These are phyloP conservation scores for Leptosphaerulina australis DNA, from an alignment of 2,329 filamentous ascomycete species.

Conservation along the genomic window DNA sequence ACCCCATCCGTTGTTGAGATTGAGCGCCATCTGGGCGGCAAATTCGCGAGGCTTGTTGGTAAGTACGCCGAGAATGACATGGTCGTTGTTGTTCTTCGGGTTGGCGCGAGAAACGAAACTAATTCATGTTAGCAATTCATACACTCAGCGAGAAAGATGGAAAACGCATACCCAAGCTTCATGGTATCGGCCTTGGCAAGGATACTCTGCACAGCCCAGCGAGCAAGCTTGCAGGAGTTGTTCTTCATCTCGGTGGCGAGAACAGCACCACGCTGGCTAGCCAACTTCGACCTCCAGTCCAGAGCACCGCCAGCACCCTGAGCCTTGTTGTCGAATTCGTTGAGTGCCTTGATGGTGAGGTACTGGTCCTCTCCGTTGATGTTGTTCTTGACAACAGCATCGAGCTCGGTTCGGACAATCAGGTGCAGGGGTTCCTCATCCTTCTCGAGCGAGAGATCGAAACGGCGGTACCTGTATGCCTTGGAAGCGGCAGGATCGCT, in stretches of 20 bases:
- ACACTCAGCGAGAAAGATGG: background rate
- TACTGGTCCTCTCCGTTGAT: conserved; percentile 90
- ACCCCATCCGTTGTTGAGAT: conserved; percentile 96
- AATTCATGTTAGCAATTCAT: conserved; percentile 16
- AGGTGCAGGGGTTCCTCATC: conserved; percentile 94
- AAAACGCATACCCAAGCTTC: conserved; percentile 82
- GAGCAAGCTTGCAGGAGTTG: conserved; percentile 97
- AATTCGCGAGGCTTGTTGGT: conserved; percentile 99
- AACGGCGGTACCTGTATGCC: conserved; percentile 97
- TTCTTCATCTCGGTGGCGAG: conserved; percentile 99
- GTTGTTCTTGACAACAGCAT: conserved; percentile 94
- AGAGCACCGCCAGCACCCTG: conserved; percentile 92
- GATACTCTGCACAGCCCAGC: conserved; percentile 97
- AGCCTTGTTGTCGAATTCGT: conserved; percentile 98
- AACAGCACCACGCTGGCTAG: conserved; percentile 92
- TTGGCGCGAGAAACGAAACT: conserved; percentile 95
- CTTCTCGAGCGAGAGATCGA: conserved; percentile 88
- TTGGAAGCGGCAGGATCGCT: conserved; percentile 93
- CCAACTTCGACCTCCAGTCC: conserved; percentile 96
- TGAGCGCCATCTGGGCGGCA: conserved; percentile 96
- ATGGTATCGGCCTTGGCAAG: conserved; percentile 96
- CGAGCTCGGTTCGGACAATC: conserved; percentile 91
- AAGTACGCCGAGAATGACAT: conserved; percentile 92
- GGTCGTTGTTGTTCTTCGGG: conserved; percentile 89
- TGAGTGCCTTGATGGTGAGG: conserved; percentile 91